Conservation (phyloP, 2,329 filamentous ascomycete genomes). For the Taxawa tesnikishii region DNA sequence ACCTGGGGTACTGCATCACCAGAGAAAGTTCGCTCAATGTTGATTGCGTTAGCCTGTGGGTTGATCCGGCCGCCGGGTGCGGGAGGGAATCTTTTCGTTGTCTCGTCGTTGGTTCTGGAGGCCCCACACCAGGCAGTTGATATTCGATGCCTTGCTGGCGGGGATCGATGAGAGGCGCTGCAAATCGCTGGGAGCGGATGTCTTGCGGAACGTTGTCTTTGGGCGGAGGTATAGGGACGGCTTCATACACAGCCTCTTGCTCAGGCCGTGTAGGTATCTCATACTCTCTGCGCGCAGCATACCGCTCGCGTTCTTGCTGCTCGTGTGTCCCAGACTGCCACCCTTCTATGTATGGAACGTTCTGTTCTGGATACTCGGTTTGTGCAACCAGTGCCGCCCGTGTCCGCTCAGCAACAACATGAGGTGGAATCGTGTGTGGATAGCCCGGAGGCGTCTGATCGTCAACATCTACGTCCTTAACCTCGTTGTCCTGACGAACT, state of each 20-base stretch:
- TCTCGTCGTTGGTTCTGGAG: conserved; percentile 11
- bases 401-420: too few relatives aligned
- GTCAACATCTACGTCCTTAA: too few relatives aligned
- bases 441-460: too few relatives aligned
- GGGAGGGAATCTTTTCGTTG: conserved; percentile 1
- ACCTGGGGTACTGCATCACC: conserved; percentile 3
- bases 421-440: too few relatives aligned
- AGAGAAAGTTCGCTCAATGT: conserved; percentile 5
- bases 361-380: background rate
- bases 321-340: background rate
- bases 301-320: background rate
- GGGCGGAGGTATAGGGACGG: background rate
- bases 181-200: background rate
- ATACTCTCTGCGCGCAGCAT: background rate
- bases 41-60: conserved; percentile 1
- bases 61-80: conserved; percentile 4
- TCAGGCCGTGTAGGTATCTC: background rate
- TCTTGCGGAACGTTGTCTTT: background rate
- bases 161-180: conserved; percentile 15
- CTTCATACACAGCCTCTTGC: background rate
- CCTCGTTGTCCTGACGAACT: too few relatives aligned
- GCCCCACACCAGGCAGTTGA: conserved; percentile 23
- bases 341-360: background rate
- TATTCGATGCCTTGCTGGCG: conserved; percentile 29
- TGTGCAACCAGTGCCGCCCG: too few relatives aligned